These are phyloP conservation scores for Phytophthora agathidicida DNA, from an alignment of 352 stramenopile species.

Conservation along the genomic window DNA sequence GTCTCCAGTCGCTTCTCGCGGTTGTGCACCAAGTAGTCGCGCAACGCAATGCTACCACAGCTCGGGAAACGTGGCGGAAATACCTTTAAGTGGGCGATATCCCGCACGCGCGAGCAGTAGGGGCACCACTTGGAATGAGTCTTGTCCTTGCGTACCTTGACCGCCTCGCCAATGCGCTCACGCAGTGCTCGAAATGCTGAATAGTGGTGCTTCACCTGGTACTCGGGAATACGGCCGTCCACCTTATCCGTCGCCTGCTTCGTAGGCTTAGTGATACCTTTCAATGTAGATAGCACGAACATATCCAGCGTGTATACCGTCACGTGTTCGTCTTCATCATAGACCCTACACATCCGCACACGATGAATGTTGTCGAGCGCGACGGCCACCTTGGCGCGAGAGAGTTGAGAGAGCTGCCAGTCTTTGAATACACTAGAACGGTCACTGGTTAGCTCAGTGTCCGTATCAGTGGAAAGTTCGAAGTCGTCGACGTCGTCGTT, in stretches of 20 bases:
- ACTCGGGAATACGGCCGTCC: slow-evolving; percentile 17
- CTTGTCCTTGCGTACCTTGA: slow-evolving; percentile 25
- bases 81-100: slow-evolving; percentile 29
- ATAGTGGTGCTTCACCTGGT: slow-evolving; percentile 58
- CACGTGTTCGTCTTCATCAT: slow-evolving; percentile 24
- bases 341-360: slow-evolving; percentile 38
- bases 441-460: slow-evolving; percentile 5
- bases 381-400: slow-evolving; percentile 27
- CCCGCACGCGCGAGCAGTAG: slow-evolving; percentile 53
- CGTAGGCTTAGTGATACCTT: slow-evolving; percentile 35
- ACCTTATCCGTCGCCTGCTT: not conserved
- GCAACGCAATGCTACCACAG: slow-evolving; percentile 12
- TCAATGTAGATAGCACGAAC: slow-evolving; percentile 38
- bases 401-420: slow-evolving; percentile 5
- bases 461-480: not conserved
- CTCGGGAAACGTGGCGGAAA: slow-evolving; percentile 52
- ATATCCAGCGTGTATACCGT: slow-evolving; percentile 51
- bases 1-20: slow-evolving; percentile 34
- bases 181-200: slow-evolving; percentile 57
- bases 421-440: not conserved
- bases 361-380: slow-evolving; percentile 58
- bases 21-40: slow-evolving; percentile 18
- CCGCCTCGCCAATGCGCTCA: slow-evolving; percentile 23
- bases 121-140: slow-evolving; percentile 56
- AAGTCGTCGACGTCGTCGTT: not conserved